A percentile compares a stretch with the other conserved stretches of the same genome.
These are phyloP conservation scores for Albifimbria verrucaria DNA, from an alignment of 2,329 filamentous ascomycete genomes.

Conservation along the genomic window DNA sequence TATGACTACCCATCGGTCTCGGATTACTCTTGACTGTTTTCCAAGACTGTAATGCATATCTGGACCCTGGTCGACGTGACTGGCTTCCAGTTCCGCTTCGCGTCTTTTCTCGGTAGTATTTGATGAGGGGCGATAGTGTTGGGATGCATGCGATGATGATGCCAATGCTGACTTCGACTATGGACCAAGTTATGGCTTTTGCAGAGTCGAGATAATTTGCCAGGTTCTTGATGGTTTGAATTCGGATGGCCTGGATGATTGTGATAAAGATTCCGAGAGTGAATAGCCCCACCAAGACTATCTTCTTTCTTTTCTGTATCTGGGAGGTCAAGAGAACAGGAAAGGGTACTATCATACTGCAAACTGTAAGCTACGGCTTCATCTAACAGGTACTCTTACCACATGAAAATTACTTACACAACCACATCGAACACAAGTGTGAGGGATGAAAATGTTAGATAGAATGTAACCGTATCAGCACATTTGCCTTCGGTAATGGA, in stretches of 20 bases:
- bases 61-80: slow-evolving; percentile 2
- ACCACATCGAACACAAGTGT: slow-evolving; percentile 36
- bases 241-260: slow-evolving; percentile 44
- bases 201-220: slow-evolving; percentile 39
- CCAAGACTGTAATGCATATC: slow-evolving; percentile 25
- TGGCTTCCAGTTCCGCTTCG: slow-evolving; percentile 11
- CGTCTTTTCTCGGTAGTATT: slow-evolving; percentile 23
- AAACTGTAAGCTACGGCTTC: not conserved
- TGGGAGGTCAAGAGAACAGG: slow-evolving; percentile 30
- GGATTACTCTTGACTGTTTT: slow-evolving; percentile 17
- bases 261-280: slow-evolving; percentile 45
- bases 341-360: slow-evolving; percentile 34
- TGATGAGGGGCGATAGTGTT: slow-evolving; percentile 35
- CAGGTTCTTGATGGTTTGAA: slow-evolving; percentile 40
- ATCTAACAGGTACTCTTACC: not conserved
- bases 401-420: slow-evolving; percentile 23
- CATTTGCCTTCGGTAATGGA: slow-evolving; percentile 32
- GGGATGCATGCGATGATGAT: slow-evolving; percentile 38
- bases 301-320: slow-evolving; percentile 34
- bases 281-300: slow-evolving; percentile 37
- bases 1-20: slow-evolving; percentile 13
- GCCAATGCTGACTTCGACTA: slow-evolving; percentile 37
- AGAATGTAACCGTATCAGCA: slow-evolving; percentile 34
- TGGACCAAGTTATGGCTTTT: slow-evolving; percentile 37
- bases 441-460: slow-evolving; percentile 34